These are phyloP conservation scores for Liriodendron chinense DNA, from an alignment of 164 flowering plant genomes.

Conservation along the genomic window DNA sequence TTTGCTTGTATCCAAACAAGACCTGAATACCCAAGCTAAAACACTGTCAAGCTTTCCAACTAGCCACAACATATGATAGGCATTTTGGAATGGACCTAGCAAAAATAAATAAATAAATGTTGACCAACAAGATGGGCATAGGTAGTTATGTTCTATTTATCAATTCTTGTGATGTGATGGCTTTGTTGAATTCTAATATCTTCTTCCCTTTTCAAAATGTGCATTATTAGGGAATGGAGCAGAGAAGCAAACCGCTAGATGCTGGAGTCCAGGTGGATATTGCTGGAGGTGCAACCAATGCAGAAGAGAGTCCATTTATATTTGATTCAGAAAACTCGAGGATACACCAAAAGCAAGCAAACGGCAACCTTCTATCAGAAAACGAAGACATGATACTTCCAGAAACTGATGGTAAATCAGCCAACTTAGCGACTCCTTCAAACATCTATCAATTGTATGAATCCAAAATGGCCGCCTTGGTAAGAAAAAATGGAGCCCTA, in stretches of 20 bases:
- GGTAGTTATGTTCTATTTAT: background rate
- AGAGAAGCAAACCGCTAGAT: constrained; percentile 40
- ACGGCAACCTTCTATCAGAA: constrained; percentile 31
- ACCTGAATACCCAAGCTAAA: no score
- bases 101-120: no score
- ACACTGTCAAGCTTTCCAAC: background rate
- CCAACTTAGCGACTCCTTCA: constrained; percentile 33
- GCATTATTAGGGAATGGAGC: constrained; percentile 45
- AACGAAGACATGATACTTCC: constrained; percentile 31
- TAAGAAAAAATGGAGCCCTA: constrained; percentile 61
- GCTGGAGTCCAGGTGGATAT: constrained; percentile 26
- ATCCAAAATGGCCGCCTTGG: constrained; percentile 52
- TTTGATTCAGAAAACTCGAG: constrained; percentile 40
- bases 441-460: constrained; percentile 59
- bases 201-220: background rate
- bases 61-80: background rate
- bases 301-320: constrained; percentile 34
- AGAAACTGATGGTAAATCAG: constrained; percentile 45
- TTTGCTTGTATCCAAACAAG: no score
- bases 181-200: background rate
- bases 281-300: constrained; percentile 25
- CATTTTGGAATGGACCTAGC: background rate
- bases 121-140: background rate
- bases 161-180: background rate
- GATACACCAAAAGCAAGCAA: constrained; percentile 30